phyloP scores from a whole-genome alignment of 441 rosid species.

The Pelargonium myrrhifolium region DNA sequence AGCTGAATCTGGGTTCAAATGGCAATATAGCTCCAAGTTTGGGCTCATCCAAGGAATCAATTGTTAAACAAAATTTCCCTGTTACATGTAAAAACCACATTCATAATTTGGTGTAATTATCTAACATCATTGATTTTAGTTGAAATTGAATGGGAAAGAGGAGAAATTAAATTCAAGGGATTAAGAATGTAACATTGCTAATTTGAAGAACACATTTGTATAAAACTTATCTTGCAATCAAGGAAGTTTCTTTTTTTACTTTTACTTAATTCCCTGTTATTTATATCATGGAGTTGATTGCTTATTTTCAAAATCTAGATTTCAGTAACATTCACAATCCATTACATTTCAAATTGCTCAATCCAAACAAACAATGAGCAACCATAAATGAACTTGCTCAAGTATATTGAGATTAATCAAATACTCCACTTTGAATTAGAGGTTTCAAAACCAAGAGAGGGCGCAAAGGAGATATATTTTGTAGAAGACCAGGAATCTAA shows the following conservation, averaged over 20 bases:
- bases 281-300: too few species aligned
- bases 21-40: background rate
- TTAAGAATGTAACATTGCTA: conserved; percentile 13
- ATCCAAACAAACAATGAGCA: too few species aligned
- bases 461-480: too few species aligned
- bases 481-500: too few species aligned
- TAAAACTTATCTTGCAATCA: conserved; percentile 12
- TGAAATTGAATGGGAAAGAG: conserved; percentile 11
- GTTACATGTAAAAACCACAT: conserved; percentile 24
- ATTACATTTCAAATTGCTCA: too few species aligned
- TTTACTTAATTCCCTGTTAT: too few species aligned
- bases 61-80: conserved; percentile 14
- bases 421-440: too few species aligned
- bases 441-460: too few species aligned
- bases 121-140: conserved; percentile 17
- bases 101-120: conserved; percentile 35
- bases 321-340: too few species aligned
- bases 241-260: background rate
- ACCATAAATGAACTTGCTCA: too few species aligned
- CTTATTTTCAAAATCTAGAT: too few species aligned
- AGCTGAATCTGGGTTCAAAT: background rate
- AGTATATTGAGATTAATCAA: too few species aligned
- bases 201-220: conserved; percentile 17
- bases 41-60: background rate
- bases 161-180: conserved; percentile 2